phyloP scores from a whole-genome alignment of 2,329 filamentous ascomycete genomes.

The Rhynchosporium agropyri region DNA sequence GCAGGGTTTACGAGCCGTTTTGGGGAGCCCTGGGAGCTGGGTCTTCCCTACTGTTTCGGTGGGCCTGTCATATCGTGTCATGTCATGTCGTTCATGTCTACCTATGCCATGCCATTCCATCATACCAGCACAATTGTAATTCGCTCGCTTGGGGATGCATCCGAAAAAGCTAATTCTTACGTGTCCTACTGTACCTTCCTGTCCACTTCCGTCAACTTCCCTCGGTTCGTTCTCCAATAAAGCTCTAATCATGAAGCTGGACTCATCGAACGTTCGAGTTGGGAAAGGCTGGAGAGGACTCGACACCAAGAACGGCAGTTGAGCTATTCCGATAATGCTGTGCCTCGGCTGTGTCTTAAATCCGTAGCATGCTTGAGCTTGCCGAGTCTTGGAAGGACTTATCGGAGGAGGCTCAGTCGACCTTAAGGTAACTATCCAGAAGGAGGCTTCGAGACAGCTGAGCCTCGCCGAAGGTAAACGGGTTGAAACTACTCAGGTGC shows the following conservation, averaged over 20 bases:
- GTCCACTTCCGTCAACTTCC: background rate
- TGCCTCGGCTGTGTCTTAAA: background rate
- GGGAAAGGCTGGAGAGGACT: background rate
- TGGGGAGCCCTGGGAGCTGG: background rate
- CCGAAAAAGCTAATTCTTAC: conserved; percentile 4
- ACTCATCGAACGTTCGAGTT: background rate
- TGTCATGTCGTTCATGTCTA: too few relatives aligned
- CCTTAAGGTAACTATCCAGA: background rate
- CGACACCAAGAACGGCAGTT: background rate
- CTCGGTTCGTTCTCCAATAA: background rate
- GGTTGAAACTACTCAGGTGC: background rate
- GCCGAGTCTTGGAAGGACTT: background rate
- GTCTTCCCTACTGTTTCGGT: background rate
- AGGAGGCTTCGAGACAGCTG: background rate
- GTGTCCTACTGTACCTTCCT: background rate
- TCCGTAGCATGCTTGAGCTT: too few relatives aligned
- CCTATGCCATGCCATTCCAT: too few relatives aligned
- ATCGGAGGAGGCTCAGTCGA: background rate
- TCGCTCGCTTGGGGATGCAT: conserved; percentile 14
- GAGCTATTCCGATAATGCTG: background rate
- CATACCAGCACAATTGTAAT: background rate
- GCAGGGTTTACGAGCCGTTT: conserved; percentile 11
- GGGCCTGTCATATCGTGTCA: too few relatives aligned
- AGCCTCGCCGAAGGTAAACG: background rate
- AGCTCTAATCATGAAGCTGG: conserved; percentile 6